Percentiles rank a stretch among this genome's conserved stretches.
These are phyloP conservation scores for Psilocybe sp. DNA, from an alignment of 768 basidiomycete species.

Conservation along the genomic window DNA sequence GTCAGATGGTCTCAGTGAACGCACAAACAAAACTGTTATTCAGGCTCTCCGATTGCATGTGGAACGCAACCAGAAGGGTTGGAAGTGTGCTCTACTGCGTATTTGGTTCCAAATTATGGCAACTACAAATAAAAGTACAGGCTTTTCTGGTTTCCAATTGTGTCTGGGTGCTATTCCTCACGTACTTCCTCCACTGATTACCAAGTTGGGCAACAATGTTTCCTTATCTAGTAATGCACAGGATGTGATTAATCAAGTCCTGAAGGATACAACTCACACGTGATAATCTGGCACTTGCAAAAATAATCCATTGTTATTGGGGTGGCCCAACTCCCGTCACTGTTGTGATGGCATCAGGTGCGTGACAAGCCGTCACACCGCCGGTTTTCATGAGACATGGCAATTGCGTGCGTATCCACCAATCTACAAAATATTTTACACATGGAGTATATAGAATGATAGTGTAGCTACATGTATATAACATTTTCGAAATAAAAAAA, in stretches of 20 bases:
- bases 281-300: slow-evolving; percentile 19
- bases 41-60: slow-evolving; percentile 27
- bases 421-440: no score
- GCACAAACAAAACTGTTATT: slow-evolving; percentile 28
- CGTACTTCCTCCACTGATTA: slow-evolving; percentile 3
- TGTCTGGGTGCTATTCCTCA: slow-evolving; percentile 17
- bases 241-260: slow-evolving; percentile 6
- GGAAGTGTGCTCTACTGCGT: slow-evolving; percentile 21
- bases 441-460: no score
- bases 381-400: no score
- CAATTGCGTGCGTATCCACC: no score
- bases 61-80: slow-evolving; percentile 27
- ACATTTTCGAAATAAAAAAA: no score
- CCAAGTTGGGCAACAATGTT: neutral
- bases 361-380: no score
- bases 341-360: no score
- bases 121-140: slow-evolving; percentile 30
- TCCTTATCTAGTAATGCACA: neutral
- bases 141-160: slow-evolving; percentile 29
- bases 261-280: slow-evolving; percentile 16
- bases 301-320: no score
- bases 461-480: no score
- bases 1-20: slow-evolving; percentile 30
- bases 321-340: no score
- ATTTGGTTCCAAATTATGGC: no score